Evolutionary conservation across 2,329 filamentous ascomycete species (phyloP).

Genomic region (Metarhizium album): DNA sequence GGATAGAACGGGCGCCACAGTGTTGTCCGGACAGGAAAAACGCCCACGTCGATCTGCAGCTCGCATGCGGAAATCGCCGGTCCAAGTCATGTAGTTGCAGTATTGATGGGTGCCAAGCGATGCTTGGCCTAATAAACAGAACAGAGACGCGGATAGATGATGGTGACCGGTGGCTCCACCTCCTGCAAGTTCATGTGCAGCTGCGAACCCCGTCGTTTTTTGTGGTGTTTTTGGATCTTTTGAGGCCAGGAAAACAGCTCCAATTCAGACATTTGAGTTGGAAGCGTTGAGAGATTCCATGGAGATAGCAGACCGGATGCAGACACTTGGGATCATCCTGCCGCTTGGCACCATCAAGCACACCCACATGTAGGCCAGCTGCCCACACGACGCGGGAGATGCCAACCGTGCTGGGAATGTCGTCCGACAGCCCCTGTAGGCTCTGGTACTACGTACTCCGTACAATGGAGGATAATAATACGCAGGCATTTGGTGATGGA

Average conservation of each 20-base stretch:
- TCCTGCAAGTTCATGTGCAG: neutral
- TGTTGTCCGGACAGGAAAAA: neutral
- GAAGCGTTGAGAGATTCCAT: too few relatives aligned
- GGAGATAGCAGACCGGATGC: too few relatives aligned
- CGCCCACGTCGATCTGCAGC: neutral
- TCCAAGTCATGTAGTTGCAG: neutral
- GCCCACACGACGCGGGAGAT: neutral
- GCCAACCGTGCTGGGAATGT: neutral
- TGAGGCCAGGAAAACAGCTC: too few relatives aligned
- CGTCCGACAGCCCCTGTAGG: neutral
- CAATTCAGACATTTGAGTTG: too few relatives aligned
- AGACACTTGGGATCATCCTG: too few relatives aligned
- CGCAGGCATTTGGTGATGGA: neutral
- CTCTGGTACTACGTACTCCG: neutral
- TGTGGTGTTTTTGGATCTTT: too few relatives aligned
- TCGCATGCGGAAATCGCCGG: neutral
- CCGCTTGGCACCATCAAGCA: neutral
- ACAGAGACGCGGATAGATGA: neutral
- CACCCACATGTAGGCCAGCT: neutral
- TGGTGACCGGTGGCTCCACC: neutral
- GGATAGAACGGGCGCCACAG: neutral
- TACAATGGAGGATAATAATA: too few relatives aligned
- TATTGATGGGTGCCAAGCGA: neutral
- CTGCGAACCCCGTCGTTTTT: neutral
- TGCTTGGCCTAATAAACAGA: neutral